phyloP scores from a whole-genome alignment of 768 basidiomycete genomes.

The Lepiota venenata region DNA sequence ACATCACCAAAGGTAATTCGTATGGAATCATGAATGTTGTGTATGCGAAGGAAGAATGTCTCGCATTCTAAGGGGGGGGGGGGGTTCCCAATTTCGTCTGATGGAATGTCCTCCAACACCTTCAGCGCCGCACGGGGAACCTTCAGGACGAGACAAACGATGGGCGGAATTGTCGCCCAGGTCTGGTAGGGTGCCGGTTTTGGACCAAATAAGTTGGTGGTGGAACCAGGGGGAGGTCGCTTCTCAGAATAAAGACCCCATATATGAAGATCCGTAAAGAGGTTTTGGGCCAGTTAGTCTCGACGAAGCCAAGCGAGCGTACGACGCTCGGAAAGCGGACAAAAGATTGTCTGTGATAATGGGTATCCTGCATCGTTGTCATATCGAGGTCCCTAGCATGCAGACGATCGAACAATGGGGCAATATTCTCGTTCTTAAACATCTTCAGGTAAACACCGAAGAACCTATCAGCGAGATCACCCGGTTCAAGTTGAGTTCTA shows the following conservation, averaged over 20 bases:
- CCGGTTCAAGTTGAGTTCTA: background rate
- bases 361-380: constrained; percentile 20
- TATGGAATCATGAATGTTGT: constrained; percentile 32
- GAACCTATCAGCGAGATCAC: constrained; percentile 34
- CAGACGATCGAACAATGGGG: constrained; percentile 2
- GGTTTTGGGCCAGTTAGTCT: constrained; percentile 37
- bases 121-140: constrained; percentile 30
- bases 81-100: constrained; percentile 26
- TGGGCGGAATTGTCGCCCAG: constrained; percentile 20
- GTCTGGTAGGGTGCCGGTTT: constrained; percentile 17
- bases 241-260: constrained; percentile 31
- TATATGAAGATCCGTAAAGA: constrained; percentile 41
- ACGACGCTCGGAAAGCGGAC: constrained; percentile 40
- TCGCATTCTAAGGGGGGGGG: constrained; percentile 36
- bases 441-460: constrained; percentile 40
- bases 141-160: constrained; percentile 30
- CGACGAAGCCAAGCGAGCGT: constrained; percentile 25
- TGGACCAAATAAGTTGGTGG: constrained; percentile 7
- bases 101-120: constrained; percentile 19
- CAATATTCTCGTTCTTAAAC: constrained; percentile 37
- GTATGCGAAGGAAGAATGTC: constrained; percentile 10
- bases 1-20: constrained; percentile 31
- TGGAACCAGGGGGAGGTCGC: constrained; percentile 2
- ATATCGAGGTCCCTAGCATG: constrained; percentile 6
- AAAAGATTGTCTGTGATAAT: constrained; percentile 49